Percentiles rank a stretch among this genome's conserved stretches.
phyloP scores from a whole-genome alignment of 306 rosid species.

The Acacia acuminata region DNA sequence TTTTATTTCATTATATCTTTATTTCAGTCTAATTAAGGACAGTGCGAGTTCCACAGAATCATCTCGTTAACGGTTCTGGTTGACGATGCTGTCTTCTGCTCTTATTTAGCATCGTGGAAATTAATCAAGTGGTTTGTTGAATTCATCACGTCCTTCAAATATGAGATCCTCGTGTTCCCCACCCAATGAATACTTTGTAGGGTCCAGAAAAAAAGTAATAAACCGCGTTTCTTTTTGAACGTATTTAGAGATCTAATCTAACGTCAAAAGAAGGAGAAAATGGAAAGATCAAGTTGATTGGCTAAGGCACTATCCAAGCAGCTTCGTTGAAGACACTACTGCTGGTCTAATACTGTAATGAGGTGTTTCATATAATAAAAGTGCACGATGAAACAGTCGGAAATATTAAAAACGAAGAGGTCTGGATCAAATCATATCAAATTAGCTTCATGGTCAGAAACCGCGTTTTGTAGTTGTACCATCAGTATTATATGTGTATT shows the following conservation, averaged over 20 bases:
- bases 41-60: conserved; percentile 1
- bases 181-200: background rate
- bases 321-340: background rate
- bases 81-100: background rate
- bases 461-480: conserved; percentile 48
- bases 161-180: conserved; percentile 11
- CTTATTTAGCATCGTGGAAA: background rate
- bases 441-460: conserved; percentile 32
- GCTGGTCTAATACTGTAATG: background rate
- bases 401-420: background rate
- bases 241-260: background rate
- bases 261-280: background rate
- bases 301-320: background rate
- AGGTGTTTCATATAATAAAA: background rate
- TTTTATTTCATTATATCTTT: background rate
- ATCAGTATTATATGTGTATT: background rate
- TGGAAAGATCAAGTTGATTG: background rate
- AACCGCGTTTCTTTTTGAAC: too few relatives aligned
- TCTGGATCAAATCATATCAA: conserved; percentile 15
- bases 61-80: background rate
- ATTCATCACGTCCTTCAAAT: background rate
- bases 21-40: conserved; percentile 7
- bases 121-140: background rate
- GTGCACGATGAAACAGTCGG: background rate
- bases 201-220: background rate